A percentile compares a stretch with the other conserved stretches of the same genome.
phyloP scores from a whole-genome alignment of 2,329 filamentous ascomycete genomes.

The Lasiodiplodia gonubiensis region DNA sequence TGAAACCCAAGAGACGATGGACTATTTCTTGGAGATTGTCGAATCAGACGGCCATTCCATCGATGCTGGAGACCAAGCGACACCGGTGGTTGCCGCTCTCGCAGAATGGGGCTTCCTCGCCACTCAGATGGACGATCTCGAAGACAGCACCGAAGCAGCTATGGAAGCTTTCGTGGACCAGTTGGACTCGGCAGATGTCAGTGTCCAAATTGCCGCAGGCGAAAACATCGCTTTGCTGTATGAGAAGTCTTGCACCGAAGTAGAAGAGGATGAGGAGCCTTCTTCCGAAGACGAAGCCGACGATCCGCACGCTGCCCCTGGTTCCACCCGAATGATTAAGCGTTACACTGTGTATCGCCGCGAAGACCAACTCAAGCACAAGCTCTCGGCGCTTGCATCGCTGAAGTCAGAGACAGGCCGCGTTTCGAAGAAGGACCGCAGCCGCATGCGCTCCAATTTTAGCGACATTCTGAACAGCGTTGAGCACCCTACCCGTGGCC shows the following conservation, averaged over 20 bases:
- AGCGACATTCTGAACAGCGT: constrained; percentile 69
- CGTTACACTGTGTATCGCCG: constrained; percentile 72
- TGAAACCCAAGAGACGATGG: constrained; percentile 73
- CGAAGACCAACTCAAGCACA: constrained; percentile 64
- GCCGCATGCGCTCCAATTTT: constrained; percentile 69
- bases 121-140: constrained; percentile 76
- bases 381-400: constrained; percentile 64
- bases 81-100: constrained; percentile 75
- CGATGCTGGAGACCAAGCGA: constrained; percentile 71
- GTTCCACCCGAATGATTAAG: constrained; percentile 56
- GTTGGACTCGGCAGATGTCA: constrained; percentile 73
- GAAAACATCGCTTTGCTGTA: constrained; percentile 83
- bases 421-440: constrained; percentile 70
- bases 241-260: constrained; percentile 70
- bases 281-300: constrained; percentile 54
- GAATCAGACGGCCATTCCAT: constrained; percentile 78
- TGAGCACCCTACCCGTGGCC: constrained; percentile 69
- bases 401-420: constrained; percentile 58
- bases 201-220: constrained; percentile 78
- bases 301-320: constrained; percentile 35
- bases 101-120: constrained; percentile 81
- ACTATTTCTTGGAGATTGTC: constrained; percentile 76
- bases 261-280: constrained; percentile 62
- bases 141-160: constrained; percentile 71
- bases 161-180: constrained; percentile 86